Conservation (phyloP, 495 filamentous ascomycete genomes). For the Trichocladium antarcticum region DNA sequence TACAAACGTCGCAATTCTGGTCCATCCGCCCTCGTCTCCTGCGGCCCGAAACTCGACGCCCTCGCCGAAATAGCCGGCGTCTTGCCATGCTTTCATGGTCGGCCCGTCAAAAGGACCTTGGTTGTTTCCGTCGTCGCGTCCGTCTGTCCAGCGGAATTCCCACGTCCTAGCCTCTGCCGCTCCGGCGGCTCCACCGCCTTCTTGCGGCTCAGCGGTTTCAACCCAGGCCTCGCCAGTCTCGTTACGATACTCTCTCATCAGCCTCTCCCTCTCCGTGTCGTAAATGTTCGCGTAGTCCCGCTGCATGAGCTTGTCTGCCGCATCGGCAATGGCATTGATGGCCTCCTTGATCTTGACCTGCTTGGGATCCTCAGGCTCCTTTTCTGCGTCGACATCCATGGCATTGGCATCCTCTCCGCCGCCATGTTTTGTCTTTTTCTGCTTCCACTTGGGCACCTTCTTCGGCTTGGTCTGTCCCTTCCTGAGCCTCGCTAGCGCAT, state of each 20-base stretch:
- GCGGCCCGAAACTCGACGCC: slow-evolving; percentile 74
- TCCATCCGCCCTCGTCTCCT: slow-evolving; percentile 53
- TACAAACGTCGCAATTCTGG: slow-evolving; percentile 48
- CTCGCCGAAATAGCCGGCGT: slow-evolving; percentile 87
- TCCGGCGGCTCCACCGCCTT: slow-evolving; percentile 11
- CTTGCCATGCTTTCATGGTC: slow-evolving; percentile 80
- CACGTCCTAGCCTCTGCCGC: slow-evolving; percentile 45
- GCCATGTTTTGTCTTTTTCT: slow-evolving; percentile 40
- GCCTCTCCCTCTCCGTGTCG: slow-evolving; percentile 71
- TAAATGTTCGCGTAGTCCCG: slow-evolving; percentile 80
- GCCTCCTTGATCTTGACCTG: slow-evolving; percentile 57
- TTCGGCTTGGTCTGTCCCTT: slow-evolving; percentile 55
- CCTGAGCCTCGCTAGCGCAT: slow-evolving; percentile 74
- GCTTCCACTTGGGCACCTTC: slow-evolving; percentile 50
- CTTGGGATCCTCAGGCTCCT: slow-evolving; percentile 50
- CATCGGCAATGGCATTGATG: slow-evolving; percentile 74
- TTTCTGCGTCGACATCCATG: slow-evolving; percentile 56
- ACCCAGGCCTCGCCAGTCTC: slow-evolving; percentile 89
- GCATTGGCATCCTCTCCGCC: slow-evolving; percentile 26
- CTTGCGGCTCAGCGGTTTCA: slow-evolving; percentile 34
- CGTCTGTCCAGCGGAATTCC: slow-evolving; percentile 89
- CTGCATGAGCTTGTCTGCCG: slow-evolving; percentile 73
- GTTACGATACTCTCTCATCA: slow-evolving; percentile 70
- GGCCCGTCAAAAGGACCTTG: slow-evolving; percentile 79
- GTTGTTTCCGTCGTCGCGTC: slow-evolving; percentile 62